Evolutionary conservation across 495 filamentous ascomycete species (phyloP), one percentile per base, ranked within the genome.

Genomic region (Neurospora sp.): DNA sequence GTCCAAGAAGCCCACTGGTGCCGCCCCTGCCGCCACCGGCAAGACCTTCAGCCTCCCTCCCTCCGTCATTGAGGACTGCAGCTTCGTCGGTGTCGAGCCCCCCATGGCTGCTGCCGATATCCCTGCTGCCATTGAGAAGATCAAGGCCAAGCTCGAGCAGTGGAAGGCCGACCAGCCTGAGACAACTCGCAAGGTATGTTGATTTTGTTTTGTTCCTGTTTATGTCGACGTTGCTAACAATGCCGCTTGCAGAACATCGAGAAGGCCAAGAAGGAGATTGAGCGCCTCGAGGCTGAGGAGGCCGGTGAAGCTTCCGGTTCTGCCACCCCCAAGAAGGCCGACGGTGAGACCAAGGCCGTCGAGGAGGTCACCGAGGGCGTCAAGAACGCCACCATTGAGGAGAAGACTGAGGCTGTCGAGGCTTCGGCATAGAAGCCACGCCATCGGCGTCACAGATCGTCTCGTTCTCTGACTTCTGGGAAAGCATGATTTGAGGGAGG

Each of bases 161-260:
- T 99, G 95, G 93, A 97, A 97, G 87, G 86, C 90, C 48, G 92
- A 96, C 83, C 95, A 98, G 84, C 89, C 92, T 42, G 86, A 88
- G 72, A 93, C 97, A 86, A 99, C 96, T n/a, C 89, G 92, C 74
- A 91, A 93, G 88, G 96, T 98, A 82, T 83, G 89, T 85, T 77
- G 66, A 40, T 40, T 27, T 31, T 23, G 23, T 59, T 39, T 31
- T 11, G 27, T 70, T 7, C 27, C 41, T 40, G 10, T 12, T 46
- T 1, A 72, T 18, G 4, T 18, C 18, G 74, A 82, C 59, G 71
- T 73, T 27, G 23, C 18, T 39, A 16, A 38, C 48, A 78, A 78
- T 93, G 94, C 81, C 90, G 91, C 74, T 86, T 83, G 81, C 88
- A 95, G 83, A 98, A 93, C 81, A 92, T 97, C 16, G 91, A 92